Evolutionary conservation across 2,329 filamentous ascomycete genomes (phyloP), one percentile per base, ranked within the genome.

Genomic region (Davidsoniella eucalypti): DNA sequence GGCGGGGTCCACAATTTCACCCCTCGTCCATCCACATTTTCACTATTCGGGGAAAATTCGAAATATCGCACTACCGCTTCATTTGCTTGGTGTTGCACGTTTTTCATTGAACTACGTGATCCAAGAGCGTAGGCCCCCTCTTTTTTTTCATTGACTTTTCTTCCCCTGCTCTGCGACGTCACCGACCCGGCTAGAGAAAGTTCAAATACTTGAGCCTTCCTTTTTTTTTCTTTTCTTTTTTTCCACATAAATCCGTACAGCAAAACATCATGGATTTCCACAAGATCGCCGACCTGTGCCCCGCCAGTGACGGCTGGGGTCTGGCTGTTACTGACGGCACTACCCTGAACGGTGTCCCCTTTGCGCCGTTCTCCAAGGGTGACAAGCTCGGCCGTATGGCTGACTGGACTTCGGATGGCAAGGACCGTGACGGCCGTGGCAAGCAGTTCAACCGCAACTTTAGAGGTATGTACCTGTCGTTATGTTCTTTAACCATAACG

Each of bases 321-420:
- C 90, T 90, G 49, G 67, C 84, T 54, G 78, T 83, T 58, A 83
- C 87, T 54, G 78, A 71, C 60, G 86, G 94, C 65, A 94, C 86
- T 56, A 94, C 85, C 55, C 77, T 96, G 61, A 82, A 94, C 64
- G 92, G 92, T 64, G 87, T 96, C 46, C 92, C 92, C 38, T 98
- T 95, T 67, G 92, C 92, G 59, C 92, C 92, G 54, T 98, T 92
- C 73, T 95, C 88, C 58, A 98, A 98, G 70, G 87, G 87, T 64
- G 92, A 98, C 73, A 96, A 95, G 76, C 75, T 98, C 54, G 92
- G 92, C 62, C 88, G 92, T 65, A 96, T 98, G 88, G 92, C 92
- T 54, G 92, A 98, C 73, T 98, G 92, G 92, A 94, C 88, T 16
- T 63, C 80, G 44, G 92, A 95, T 63, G 80, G 84, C 65, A 95